Evolutionary conservation across 371 early-diverging fungal genomes (phyloP).

Genomic region (Mortierella sp.): DNA sequence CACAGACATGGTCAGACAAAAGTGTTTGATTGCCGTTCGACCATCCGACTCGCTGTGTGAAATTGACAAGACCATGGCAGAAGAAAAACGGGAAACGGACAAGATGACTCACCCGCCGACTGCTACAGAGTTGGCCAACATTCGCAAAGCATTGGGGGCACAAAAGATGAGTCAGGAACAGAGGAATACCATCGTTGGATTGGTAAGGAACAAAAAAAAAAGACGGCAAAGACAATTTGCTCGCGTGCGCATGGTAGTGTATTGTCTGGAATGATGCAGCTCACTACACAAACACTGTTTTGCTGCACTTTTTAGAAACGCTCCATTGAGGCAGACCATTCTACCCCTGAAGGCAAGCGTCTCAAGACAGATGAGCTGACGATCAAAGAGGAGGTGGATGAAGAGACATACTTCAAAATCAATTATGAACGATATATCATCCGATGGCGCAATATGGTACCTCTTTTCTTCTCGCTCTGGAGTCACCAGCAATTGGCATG

Average conservation of each 20-base stretch:
- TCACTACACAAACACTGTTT: background rate
- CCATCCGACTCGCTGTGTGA: conserved; percentile 72
- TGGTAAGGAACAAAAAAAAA: conserved; percentile 53
- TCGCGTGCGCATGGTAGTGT: too few relatives aligned
- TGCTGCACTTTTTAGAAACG: conserved; percentile 58
- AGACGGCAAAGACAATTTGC: too few relatives aligned
- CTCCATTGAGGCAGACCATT: conserved; percentile 54
- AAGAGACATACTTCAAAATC: conserved; percentile 71
- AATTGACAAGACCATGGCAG: conserved; percentile 71
- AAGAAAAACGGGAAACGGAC: conserved; percentile 70
- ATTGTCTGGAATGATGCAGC: too few relatives aligned
- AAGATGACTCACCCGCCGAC: conserved; percentile 67
- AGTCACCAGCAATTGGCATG: too few relatives aligned
- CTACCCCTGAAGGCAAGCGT: conserved; percentile 23
- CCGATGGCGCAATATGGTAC: conserved; percentile 77
- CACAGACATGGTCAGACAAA: conserved; percentile 66
- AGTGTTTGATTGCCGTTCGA: conserved; percentile 68
- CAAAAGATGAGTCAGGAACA: conserved; percentile 63
- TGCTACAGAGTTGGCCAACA: conserved; percentile 69
- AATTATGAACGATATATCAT: conserved; percentile 84
- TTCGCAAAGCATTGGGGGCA: conserved; percentile 62
- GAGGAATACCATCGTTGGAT: conserved; percentile 63
- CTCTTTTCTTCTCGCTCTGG: conserved; percentile 8
- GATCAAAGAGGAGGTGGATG: conserved; percentile 59
- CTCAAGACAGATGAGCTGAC: conserved; percentile 31